Evolutionary conservation across 116 monocot genomes (phyloP).

Genomic region (Papilionanthe hybrid): DNA sequence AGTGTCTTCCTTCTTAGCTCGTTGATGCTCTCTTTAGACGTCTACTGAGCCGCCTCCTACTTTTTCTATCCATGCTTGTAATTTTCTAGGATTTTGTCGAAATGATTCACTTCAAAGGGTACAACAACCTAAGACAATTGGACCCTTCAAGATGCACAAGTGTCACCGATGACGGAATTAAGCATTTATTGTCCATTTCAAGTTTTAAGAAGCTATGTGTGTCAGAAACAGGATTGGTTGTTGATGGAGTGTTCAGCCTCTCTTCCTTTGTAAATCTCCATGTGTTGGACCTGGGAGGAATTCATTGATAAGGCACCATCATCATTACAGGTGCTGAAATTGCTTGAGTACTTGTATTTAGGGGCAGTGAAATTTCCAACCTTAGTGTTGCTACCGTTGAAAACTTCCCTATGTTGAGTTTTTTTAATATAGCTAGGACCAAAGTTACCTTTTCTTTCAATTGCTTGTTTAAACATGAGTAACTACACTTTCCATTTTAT

Average conservation of each 20-base stretch:
- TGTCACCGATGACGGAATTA: slow-evolving; percentile 51
- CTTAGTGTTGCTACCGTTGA: slow-evolving; percentile 40
- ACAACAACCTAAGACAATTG: slow-evolving; percentile 66
- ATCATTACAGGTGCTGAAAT: slow-evolving; percentile 69
- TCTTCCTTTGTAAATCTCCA: slow-evolving; percentile 46
- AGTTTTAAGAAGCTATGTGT: slow-evolving; percentile 64
- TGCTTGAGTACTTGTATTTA: slow-evolving; percentile 65
- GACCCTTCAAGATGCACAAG: slow-evolving; percentile 82
- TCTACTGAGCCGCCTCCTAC: too few species aligned
- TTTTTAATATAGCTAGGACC: slow-evolving; percentile 82
- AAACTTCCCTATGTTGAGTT: slow-evolving; percentile 48
- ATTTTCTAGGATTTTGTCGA: too few species aligned
- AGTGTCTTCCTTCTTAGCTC: too few species aligned
- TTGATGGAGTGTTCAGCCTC: slow-evolving; percentile 47
- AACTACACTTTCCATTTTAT: slow-evolving; percentile 59
- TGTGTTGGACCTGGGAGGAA: slow-evolving; percentile 71
- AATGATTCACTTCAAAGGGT: slow-evolving; percentile 31
- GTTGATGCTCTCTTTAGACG: too few species aligned
- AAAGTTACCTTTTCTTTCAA: slow-evolving; percentile 54
- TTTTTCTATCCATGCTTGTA: too few species aligned
- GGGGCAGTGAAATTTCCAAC: slow-evolving; percentile 76
- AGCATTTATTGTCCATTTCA: slow-evolving; percentile 36
- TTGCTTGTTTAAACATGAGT: slow-evolving; percentile 69
- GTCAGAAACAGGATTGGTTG: slow-evolving; percentile 61
- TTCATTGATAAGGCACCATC: slow-evolving; percentile 51